Percentiles rank a stretch among this genome's conserved stretches.
Conservation (phyloP, 2,329 filamentous ascomycete species). For the Exophiala sideris region DNA sequence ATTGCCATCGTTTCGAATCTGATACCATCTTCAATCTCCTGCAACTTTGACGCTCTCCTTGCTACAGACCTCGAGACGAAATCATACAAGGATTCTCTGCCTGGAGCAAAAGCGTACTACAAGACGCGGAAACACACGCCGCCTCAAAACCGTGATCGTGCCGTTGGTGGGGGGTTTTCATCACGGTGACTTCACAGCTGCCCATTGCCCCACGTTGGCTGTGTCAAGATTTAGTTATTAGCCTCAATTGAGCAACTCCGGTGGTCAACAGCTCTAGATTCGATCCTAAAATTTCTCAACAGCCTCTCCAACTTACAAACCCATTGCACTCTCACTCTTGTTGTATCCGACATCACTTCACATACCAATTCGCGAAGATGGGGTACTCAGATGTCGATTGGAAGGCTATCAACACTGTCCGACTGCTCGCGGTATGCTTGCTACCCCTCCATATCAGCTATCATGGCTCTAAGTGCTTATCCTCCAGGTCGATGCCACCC, state of each 20-base stretch:
- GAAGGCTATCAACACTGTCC: slow-evolving; percentile 97
- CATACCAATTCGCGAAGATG: slow-evolving; percentile 57
- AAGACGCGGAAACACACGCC: slow-evolving; percentile 2
- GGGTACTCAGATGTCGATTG: slow-evolving; percentile 82
- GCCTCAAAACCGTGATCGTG: not conserved
- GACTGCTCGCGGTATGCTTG: slow-evolving; percentile 81
- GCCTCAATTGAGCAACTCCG: slow-evolving; percentile 20
- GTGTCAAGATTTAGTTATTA: slow-evolving; percentile 6
- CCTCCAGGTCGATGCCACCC: slow-evolving; percentile 89
- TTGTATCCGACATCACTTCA: not conserved
- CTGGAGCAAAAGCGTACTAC: not conserved
- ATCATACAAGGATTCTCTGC: too few relatives aligned
- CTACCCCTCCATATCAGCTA: slow-evolving; percentile 23
- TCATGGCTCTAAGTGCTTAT: slow-evolving; percentile 6
- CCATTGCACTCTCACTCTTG: slow-evolving; percentile 1
- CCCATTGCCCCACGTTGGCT: slow-evolving; percentile 7
- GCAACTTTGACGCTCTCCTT: too few relatives aligned
- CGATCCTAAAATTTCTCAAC: slow-evolving; percentile 16
- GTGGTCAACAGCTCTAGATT: slow-evolving; percentile 10
- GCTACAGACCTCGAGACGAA: too few relatives aligned
- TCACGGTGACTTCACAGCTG: too few relatives aligned
- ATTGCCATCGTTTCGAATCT: too few relatives aligned
- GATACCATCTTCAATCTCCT: too few relatives aligned
- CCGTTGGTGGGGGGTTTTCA: not conserved
- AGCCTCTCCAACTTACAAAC: slow-evolving; percentile 5